These are phyloP conservation scores for Schwanniomyces sp. DNA, from an alignment of 805 yeast species.

Conservation along the genomic window DNA sequence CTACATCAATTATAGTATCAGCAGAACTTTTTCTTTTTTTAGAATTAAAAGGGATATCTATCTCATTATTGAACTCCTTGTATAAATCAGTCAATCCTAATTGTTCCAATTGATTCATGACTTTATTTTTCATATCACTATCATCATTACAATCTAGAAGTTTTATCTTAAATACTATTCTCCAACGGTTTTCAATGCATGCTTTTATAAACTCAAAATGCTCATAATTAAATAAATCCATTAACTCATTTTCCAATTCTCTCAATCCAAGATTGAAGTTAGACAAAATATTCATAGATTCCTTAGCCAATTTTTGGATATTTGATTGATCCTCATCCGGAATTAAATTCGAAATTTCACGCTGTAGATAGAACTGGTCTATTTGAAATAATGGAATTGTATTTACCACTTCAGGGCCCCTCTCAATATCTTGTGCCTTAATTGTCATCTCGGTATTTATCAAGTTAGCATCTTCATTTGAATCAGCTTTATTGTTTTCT, in stretches of 20 bases:
- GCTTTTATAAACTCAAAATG: conserved; percentile 48
- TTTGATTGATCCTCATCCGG: conserved; percentile 37
- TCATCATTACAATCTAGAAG: conserved; percentile 26
- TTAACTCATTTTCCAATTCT: conserved; percentile 54
- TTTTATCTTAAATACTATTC: conserved; percentile 55
- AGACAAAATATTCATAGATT: conserved; percentile 41
- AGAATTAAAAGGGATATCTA: neutral
- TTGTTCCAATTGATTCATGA: conserved; percentile 39
- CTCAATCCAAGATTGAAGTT: conserved; percentile 33
- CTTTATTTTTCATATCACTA: conserved; percentile 23
- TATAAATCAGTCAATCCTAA: conserved; percentile 42
- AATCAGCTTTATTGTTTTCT: conserved; percentile 8
- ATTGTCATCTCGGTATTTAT: neutral
- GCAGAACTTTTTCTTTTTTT: conserved; percentile 21
- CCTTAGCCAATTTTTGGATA: conserved; percentile 36
- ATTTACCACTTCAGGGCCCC: neutral
- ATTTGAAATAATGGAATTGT: conserved; percentile 12
- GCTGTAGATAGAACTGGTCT: conserved; percentile 52
- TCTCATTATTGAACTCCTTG: conserved; percentile 27
- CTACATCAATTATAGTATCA: conserved; percentile 7
- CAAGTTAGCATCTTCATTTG: neutral
- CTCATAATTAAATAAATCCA: conserved; percentile 52
- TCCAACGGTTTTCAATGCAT: conserved; percentile 50
- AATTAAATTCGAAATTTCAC: conserved; percentile 41
- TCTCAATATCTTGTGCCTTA: neutral